Conservation (phyloP, 2,329 filamentous ascomycete species). For the Lachnellula subtilissima region DNA sequence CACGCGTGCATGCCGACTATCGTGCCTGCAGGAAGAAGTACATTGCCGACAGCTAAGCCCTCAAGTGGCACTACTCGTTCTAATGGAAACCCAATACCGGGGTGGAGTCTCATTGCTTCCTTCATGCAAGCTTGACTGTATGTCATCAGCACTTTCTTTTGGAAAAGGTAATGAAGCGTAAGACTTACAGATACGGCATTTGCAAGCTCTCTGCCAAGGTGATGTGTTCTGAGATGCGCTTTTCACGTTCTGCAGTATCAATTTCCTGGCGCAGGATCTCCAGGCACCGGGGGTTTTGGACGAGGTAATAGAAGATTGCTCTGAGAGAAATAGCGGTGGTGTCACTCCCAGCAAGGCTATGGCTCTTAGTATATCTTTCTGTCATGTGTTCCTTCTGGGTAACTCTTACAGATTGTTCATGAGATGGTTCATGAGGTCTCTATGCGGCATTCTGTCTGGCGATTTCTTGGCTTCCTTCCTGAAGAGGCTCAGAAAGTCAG, state of each 20-base stretch:
- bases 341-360: conserved; percentile 36
- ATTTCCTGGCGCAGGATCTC: conserved; percentile 32
- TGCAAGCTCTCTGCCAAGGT: conserved; percentile 37
- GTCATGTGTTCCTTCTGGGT: too few species aligned
- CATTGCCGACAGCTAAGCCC: conserved; percentile 39
- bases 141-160: background rate
- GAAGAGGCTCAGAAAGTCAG: background rate
- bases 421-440: background rate
- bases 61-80: conserved; percentile 43
- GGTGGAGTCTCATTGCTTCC: conserved; percentile 47
- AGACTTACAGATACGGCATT: conserved; percentile 38
- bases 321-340: conserved; percentile 47
- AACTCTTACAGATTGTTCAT: background rate
- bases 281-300: conserved; percentile 30
- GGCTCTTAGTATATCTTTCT: conserved; percentile 7
- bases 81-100: conserved; percentile 45
- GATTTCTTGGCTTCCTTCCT: background rate
- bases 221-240: conserved; percentile 26
- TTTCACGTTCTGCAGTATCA: conserved; percentile 17
- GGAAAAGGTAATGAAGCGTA: background rate
- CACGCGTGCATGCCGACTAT: conserved; percentile 31
- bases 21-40: conserved; percentile 37
- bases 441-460: background rate
- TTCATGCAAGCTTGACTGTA: conserved; percentile 42
- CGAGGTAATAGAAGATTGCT: conserved; percentile 40